Base-by-base conservation (phyloP, 2,329 filamentous ascomycete species). In the Sporothrix luriei region DNA sequence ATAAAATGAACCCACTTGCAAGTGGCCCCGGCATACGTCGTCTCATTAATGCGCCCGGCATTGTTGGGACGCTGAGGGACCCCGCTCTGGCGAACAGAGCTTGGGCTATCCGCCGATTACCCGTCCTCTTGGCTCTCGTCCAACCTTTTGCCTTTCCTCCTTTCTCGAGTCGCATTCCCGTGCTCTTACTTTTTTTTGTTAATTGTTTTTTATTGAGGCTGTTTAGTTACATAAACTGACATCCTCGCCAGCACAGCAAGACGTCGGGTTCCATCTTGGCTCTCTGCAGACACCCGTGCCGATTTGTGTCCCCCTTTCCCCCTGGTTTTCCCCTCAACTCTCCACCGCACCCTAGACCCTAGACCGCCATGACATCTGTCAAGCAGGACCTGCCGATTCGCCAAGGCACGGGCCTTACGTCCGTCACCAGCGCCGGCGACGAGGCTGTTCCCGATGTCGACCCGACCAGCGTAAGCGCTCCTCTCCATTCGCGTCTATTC, bases 371-470 rank as follows among this genome's bases (percentile, higher is more conserved):
- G 66, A 57, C 70, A 10, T 21, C 64, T 21, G 57, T 64, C 33
- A 46, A 67, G 14, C 70, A 67, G 29, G 68, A 71, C 46, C 52
- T 75, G 62, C 74, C 75, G 21, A 54, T 70, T 29, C 73, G 76
- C 55, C 69, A 72, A 55, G 69, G 67, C 54, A 77, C 75, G 11
- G 69, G 55, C 64, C 51, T 74, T 64, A 73, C 65, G 67, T 69
- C 69, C 11, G n/a, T 55, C 21, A 72, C 66, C 38, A 84, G 82
- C 76, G 77, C 82, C 68, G 83, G 81, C 78, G 86, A 88, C n/a
- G 86, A 88, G 70, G 86, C 85, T 52, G 78, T 88, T 54, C 85
- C 86, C 9, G 85, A 87, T 68, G 79, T 83, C 43, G 87, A 89
- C 72, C 86, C 87, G 67, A 84, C 80, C 73, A 87, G 81, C 73